A percentile compares a stretch with the other conserved stretches of the same genome.
Conservation (phyloP, 495 filamentous ascomycete species). For the Collariella sp. region DNA sequence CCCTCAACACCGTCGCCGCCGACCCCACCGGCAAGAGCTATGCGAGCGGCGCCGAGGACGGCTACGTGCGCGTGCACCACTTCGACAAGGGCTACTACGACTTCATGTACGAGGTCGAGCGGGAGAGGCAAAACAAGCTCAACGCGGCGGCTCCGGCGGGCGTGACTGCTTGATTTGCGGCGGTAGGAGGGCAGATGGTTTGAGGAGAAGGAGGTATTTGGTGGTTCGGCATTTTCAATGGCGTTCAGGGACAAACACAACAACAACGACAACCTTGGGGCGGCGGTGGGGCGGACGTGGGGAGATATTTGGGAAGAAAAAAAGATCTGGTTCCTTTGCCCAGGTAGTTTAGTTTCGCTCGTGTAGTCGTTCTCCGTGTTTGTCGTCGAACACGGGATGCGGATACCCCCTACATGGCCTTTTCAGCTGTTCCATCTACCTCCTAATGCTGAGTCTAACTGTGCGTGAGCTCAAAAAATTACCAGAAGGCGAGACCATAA, state of each 20-base stretch:
- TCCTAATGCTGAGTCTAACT: neutral
- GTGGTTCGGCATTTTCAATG: slow-evolving; percentile 20
- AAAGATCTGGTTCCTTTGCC: slow-evolving; percentile 2
- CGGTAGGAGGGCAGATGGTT: too few relatives aligned
- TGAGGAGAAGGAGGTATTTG: neutral
- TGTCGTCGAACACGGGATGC: neutral
- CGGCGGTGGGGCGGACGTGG: slow-evolving; percentile 5
- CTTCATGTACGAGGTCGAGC: slow-evolving; percentile 97
- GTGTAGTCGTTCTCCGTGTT: slow-evolving; percentile 5
- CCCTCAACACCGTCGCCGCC: slow-evolving; percentile 71
- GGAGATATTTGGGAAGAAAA: neutral
- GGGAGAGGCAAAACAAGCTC: slow-evolving; percentile 39
- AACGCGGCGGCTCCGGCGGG: slow-evolving; percentile 8
- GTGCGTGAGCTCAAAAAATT: neutral
- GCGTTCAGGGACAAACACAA: slow-evolving; percentile 20
- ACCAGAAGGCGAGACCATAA: too few relatives aligned
- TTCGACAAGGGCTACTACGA: slow-evolving; percentile 98
- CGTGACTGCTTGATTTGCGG: neutral
- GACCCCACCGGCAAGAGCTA: slow-evolving; percentile 87
- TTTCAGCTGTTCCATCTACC: neutral
- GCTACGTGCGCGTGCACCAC: slow-evolving; percentile 95
- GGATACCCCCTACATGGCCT: slow-evolving; percentile 6
- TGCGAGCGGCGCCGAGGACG: slow-evolving; percentile 91
- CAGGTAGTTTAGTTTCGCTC: slow-evolving; percentile 8
- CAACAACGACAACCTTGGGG: slow-evolving; percentile 8